Conservation (phyloP, 2,329 filamentous ascomycete genomes). For the Tolypocladium sp. region DNA sequence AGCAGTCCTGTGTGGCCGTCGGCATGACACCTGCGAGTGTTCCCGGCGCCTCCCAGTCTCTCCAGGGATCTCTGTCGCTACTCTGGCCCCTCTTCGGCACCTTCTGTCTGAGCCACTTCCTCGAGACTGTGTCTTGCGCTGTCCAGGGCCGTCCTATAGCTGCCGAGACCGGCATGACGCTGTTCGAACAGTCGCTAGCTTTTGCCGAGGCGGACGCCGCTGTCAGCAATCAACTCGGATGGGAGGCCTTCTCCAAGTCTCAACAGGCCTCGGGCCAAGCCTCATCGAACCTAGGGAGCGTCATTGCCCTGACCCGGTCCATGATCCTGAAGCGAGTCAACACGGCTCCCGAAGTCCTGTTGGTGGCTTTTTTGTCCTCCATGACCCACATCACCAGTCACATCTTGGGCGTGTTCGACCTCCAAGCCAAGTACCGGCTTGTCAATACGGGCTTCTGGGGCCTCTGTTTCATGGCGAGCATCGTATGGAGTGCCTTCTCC, state of each 20-base stretch:
- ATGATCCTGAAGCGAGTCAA: conserved; percentile 76
- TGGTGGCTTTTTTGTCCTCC: conserved; percentile 80
- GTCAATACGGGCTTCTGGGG: conserved; percentile 86
- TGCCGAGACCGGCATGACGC: conserved; percentile 88
- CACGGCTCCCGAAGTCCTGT: conserved; percentile 77
- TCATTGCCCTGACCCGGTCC: conserved; percentile 45
- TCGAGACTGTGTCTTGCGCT: conserved; percentile 82
- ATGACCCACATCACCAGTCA: conserved; percentile 86
- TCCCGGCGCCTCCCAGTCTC: conserved; percentile 38
- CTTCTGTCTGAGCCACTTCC: conserved; percentile 68
- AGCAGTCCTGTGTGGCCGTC: conserved; percentile 64
- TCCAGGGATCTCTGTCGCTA: conserved; percentile 69
- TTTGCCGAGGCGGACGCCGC: conserved; percentile 93
- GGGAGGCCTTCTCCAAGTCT: conserved; percentile 51
- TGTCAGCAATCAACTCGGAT: conserved; percentile 69
- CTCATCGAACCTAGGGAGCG: conserved; percentile 13
- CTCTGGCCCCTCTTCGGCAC: conserved; percentile 69
- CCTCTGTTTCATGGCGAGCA: conserved; percentile 77
- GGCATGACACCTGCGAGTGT: conserved; percentile 55
- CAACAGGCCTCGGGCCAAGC: conserved; percentile 24
- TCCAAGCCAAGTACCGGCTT: conserved; percentile 73
- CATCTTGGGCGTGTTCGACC: conserved; percentile 67
- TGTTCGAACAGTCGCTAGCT: conserved; percentile 91
- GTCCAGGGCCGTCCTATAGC: conserved; percentile 73
- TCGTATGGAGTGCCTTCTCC: conserved; percentile 64